Base-by-base conservation (phyloP, 495 filamentous ascomycete genomes). In the Xylaria grammica region DNA sequence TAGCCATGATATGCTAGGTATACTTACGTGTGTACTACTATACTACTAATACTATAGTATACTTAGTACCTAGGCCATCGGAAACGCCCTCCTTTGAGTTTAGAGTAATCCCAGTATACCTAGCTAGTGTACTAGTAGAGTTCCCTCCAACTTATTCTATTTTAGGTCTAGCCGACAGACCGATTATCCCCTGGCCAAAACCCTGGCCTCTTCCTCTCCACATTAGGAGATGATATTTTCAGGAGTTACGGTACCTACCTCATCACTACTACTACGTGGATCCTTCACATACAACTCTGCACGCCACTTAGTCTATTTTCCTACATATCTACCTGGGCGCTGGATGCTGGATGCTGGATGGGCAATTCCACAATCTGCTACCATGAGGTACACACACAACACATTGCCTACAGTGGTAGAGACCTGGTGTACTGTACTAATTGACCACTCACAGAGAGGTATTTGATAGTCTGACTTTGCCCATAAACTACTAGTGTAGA, bases 201-300 rank as follows among this genome's bases (percentile, higher is more conserved):
- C 40, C 13, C 30, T 50, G 57, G 32, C 42, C 57, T 7, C 17
- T n/a, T n/a, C n/a, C n/a, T n/a, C n/a, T n/a, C n/a, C n/a, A n/a
- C n/a, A n/a, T n/a, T n/a, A n/a, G n/a, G n/a, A n/a, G 45, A 52
- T 36, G 56, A 42, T 19, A 42, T 27, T 34, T 48, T 59, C 56
- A 59, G 56, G 56, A 59, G 56, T 48, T 59, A 59, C 56, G 48
- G 40, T 42, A 42, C 6, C n/a, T n/a, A n/a, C n/a, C n/a, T n/a
- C n/a, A n/a, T n/a, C n/a, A 7, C 6, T 42, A 42, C 34, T 11
- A 6, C 5, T 11, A 36, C 34, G 40, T 42, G 17, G 8, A 17
- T 42, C 3, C 3, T 6, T 46, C 32, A 22, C 11, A 36, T 45
- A 57, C 54, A 59, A n/a, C n/a, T n/a, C 34, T 55, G 40, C 52